These are phyloP conservation scores for Scytalidium lignicola DNA, from an alignment of 2,329 filamentous ascomycete species.

Conservation along the genomic window DNA sequence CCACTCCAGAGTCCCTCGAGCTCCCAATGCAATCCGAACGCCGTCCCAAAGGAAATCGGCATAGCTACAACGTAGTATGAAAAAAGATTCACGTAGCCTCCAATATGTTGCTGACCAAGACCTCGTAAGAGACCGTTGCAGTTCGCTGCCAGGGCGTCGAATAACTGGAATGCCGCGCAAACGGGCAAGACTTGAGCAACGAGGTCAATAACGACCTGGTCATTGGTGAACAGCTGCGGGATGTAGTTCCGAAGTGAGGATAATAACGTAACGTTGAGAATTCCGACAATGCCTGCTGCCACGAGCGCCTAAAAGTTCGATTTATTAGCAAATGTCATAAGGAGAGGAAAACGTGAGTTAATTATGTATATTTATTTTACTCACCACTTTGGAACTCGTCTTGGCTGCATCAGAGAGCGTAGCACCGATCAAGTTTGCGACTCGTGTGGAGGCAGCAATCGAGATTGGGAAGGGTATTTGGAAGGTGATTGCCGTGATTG, in stretches of 20 bases:
- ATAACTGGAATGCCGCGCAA: slow-evolving; percentile 83
- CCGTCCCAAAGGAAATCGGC: slow-evolving; percentile 73
- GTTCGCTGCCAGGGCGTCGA: slow-evolving; percentile 73
- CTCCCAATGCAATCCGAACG: slow-evolving; percentile 72
- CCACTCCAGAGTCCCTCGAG: slow-evolving; percentile 79
- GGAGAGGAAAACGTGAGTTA: too few relatives aligned
- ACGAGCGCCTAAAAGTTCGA: slow-evolving; percentile 44
- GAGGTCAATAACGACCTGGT: slow-evolving; percentile 62
- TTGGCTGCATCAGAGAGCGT: slow-evolving; percentile 75
- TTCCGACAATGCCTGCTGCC: slow-evolving; percentile 63
- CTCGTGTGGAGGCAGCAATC: slow-evolving; percentile 80
- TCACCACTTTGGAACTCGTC: slow-evolving; percentile 66
- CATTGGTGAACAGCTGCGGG: slow-evolving; percentile 72
- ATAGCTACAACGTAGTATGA: slow-evolving; percentile 84
- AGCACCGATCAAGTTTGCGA: slow-evolving; percentile 89
- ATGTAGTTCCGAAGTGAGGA: slow-evolving; percentile 65
- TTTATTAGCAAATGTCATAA: background rate
- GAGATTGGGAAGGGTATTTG: slow-evolving; percentile 89
- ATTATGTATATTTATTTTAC: slow-evolving; percentile 42
- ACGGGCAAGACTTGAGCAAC: slow-evolving; percentile 70
- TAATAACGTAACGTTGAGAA: slow-evolving; percentile 72
- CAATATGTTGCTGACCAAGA: slow-evolving; percentile 82
- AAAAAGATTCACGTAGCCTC: slow-evolving; percentile 81
- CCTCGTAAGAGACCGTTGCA: slow-evolving; percentile 84
- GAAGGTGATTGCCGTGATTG: slow-evolving; percentile 74